Evolutionary conservation across 371 early-diverging fungal genomes (phyloP).

Genomic region (Actinomortierella ambigua): DNA sequence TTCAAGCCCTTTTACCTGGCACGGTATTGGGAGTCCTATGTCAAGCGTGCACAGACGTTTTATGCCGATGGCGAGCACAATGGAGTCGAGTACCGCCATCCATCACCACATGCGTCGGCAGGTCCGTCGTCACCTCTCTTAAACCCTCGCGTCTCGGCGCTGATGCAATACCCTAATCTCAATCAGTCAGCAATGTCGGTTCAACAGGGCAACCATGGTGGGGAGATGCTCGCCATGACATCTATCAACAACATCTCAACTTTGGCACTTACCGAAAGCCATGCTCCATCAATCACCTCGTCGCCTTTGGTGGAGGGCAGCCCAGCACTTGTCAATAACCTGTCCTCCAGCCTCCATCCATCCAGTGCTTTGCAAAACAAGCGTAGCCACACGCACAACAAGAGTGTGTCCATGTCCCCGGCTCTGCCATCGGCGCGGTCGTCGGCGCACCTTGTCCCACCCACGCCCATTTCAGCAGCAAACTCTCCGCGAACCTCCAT

Average conservation of each 20-base stretch:
- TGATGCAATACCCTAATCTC: conserved; percentile 78
- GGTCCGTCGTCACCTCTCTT: conserved; percentile 55
- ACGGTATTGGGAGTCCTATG: conserved; percentile 44
- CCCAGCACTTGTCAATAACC: conserved; percentile 4
- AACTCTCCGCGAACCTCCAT: conserved; percentile 30
- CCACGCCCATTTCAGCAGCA: conserved; percentile 1
- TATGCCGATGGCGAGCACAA: conserved; percentile 80
- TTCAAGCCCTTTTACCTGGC: conserved; percentile 42
- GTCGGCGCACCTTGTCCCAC: neutral
- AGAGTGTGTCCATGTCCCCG: conserved; percentile 34
- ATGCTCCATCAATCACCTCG: neutral
- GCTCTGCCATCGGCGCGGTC: neutral
- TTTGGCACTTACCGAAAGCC: neutral
- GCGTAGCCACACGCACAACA: conserved; percentile 8
- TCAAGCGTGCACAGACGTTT: conserved; percentile 32
- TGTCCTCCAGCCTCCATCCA: conserved; percentile 12
- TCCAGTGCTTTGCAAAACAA: conserved; percentile 1
- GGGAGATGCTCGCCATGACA: conserved; percentile 17
- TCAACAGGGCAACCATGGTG: conserved; percentile 54
- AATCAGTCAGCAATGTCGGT: conserved; percentile 88
- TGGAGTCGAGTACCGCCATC: conserved; percentile 66
- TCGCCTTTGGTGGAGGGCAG: too few relatives aligned
- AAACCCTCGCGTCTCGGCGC: conserved; percentile 30
- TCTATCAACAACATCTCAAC: conserved; percentile 7
- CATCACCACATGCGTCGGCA: conserved; percentile 53